Conservation (phyloP, 257 asterid species). For the Primulina tabacum region DNA sequence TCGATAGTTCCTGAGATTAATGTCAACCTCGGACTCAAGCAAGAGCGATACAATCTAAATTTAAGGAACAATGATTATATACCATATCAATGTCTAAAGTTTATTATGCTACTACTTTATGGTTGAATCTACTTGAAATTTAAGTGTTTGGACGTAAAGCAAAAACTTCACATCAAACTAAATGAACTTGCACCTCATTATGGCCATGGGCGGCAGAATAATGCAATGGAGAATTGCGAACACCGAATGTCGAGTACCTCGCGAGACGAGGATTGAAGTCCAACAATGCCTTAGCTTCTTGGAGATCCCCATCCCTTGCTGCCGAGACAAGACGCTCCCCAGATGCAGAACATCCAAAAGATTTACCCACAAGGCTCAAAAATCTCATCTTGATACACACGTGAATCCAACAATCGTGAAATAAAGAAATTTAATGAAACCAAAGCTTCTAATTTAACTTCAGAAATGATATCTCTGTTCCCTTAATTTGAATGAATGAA, state of each 20-base stretch:
- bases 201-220: constrained; percentile 93
- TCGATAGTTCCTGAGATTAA: constrained; percentile 76
- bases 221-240: constrained; percentile 87
- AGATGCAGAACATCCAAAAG: constrained; percentile 92
- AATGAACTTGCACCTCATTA: constrained; percentile 59
- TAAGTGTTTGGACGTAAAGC: neutral
- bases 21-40: constrained; percentile 79
- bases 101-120: neutral
- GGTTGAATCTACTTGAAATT: constrained; percentile 13
- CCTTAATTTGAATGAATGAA: neutral
- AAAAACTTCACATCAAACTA: neutral
- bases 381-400: constrained; percentile 49
- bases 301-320: constrained; percentile 93
- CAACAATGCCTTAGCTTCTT: constrained; percentile 88
- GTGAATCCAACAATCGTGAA: constrained; percentile 24
- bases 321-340: constrained; percentile 89
- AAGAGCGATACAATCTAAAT: constrained; percentile 74
- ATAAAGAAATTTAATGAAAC: constrained; percentile 2
- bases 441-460: constrained; percentile 20
- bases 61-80: constrained; percentile 19
- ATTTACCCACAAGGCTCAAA: constrained; percentile 75
- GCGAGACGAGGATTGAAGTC: constrained; percentile 86
- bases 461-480: constrained; percentile 6
- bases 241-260: constrained; percentile 79
- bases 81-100: constrained; percentile 20